Percentiles rank a stretch among this genome's conserved stretches.
Evolutionary conservation across 73 alveolate genomes (phyloP).

Genomic region (Paramecium biaurelia): DNA sequence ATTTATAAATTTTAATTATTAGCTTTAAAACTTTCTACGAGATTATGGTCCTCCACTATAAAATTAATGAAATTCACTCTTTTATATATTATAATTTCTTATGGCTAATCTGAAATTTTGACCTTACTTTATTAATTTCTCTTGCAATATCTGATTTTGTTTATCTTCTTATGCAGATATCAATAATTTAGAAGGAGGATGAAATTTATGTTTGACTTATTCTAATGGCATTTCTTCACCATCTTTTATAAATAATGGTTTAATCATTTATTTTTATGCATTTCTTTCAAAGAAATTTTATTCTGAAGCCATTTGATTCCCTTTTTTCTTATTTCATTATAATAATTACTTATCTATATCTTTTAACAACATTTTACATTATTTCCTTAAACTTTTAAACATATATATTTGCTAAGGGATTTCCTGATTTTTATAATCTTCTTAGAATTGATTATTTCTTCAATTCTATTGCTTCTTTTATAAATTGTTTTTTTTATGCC

Average conservation of each 20-base stretch:
- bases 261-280: background rate
- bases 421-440: background rate
- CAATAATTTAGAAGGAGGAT: slow-evolving; percentile 36
- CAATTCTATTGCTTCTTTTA: background rate
- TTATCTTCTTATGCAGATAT: background rate
- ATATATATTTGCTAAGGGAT: slow-evolving; percentile 40
- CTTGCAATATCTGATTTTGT: background rate
- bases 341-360: background rate
- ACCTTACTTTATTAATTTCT: background rate
- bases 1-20: background rate
- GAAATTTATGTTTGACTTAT: slow-evolving; percentile 1
- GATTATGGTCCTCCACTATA: slow-evolving; percentile 49
- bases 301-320: background rate
- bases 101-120: background rate
- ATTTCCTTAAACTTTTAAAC: slow-evolving; percentile 38
- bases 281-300: background rate
- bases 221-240: background rate
- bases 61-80: background rate
- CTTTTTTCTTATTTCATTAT: background rate
- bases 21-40: background rate
- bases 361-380: background rate
- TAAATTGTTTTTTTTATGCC: background rate
- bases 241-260: background rate
- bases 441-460: background rate
- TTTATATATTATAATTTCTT: background rate